Conservation (phyloP, 2,329 filamentous ascomycete species). For the Hypoxylon sp. region DNA sequence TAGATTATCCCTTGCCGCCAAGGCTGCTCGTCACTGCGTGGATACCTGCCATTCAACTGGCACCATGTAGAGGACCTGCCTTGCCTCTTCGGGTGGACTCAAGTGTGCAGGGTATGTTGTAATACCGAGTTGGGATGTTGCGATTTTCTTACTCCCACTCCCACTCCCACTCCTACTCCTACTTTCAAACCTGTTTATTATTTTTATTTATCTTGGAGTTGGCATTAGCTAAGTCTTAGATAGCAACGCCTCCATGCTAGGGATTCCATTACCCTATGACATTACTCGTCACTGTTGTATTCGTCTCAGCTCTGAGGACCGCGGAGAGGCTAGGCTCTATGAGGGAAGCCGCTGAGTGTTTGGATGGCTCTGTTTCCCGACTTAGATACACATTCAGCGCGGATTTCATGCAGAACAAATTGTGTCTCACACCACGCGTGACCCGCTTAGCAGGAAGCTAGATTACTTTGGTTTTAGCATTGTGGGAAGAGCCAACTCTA, state of each 20-base stretch:
- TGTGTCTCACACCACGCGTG: not conserved
- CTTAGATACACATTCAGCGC: not conserved
- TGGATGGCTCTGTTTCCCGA: not conserved
- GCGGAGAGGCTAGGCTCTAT: slow-evolving; percentile 8
- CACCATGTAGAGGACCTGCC: slow-evolving; percentile 14
- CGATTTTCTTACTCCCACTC: slow-evolving; percentile 15
- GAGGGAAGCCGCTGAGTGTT: slow-evolving; percentile 10
- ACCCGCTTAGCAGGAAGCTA: not conserved
- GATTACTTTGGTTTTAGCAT: not conserved
- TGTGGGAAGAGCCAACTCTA: not conserved
- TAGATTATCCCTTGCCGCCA: slow-evolving; percentile 38
- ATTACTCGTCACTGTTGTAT: slow-evolving; percentile 1
- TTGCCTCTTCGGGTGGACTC: not conserved
- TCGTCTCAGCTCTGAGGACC: not conserved
- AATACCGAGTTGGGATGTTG: slow-evolving; percentile 25
- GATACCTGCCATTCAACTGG: slow-evolving; percentile 9
- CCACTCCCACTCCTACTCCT: not conserved
- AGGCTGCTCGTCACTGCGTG: slow-evolving; percentile 17
- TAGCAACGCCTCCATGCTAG: not conserved
- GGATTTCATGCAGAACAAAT: not conserved
- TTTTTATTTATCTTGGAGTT: slow-evolving; percentile 17
- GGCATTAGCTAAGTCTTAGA: slow-evolving; percentile 30
- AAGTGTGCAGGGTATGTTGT: slow-evolving; percentile 17
- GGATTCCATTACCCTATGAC: slow-evolving; percentile 10
- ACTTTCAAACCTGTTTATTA: not conserved